Evolutionary conservation across 2,329 filamentous ascomycete genomes (phyloP).

Genomic region (Nemania sp.): DNA sequence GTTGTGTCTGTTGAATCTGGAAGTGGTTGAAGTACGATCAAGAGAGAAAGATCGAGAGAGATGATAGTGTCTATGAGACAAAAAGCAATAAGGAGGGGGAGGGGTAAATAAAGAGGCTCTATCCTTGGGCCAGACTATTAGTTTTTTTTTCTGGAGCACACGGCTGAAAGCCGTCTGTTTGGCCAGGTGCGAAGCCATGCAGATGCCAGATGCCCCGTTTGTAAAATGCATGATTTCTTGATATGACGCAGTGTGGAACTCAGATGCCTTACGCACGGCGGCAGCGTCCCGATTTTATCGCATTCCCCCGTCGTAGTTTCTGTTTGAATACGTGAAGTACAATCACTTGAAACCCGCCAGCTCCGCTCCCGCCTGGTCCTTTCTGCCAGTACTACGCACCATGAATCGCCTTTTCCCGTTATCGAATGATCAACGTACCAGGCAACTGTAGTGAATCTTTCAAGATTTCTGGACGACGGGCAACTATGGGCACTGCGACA

Average conservation of each 20-base stretch:
- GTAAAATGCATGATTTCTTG: neutral
- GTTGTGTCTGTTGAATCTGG: neutral
- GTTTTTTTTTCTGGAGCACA: neutral
- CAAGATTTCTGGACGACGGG: no score
- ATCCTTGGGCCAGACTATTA: neutral
- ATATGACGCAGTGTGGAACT: slow-evolving; percentile 15
- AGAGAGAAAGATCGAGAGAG: neutral
- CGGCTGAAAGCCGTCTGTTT: neutral
- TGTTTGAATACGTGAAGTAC: no score
- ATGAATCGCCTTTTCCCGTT: no score
- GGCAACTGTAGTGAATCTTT: no score
- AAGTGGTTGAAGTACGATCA: no score
- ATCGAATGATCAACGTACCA: no score
- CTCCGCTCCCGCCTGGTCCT: no score
- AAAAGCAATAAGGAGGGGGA: neutral
- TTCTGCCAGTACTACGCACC: no score
- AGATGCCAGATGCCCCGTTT: slow-evolving; percentile 4
- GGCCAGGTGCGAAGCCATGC: neutral
- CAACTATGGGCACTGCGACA: no score
- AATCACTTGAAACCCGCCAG: no score
- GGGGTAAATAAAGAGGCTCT: neutral
- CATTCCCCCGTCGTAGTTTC: no score
- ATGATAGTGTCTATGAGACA: neutral
- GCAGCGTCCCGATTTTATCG: neutral
- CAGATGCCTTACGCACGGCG: neutral